These are phyloP conservation scores for Sutorius australiensis DNA, from an alignment of 768 basidiomycete genomes.

Conservation along the genomic window DNA sequence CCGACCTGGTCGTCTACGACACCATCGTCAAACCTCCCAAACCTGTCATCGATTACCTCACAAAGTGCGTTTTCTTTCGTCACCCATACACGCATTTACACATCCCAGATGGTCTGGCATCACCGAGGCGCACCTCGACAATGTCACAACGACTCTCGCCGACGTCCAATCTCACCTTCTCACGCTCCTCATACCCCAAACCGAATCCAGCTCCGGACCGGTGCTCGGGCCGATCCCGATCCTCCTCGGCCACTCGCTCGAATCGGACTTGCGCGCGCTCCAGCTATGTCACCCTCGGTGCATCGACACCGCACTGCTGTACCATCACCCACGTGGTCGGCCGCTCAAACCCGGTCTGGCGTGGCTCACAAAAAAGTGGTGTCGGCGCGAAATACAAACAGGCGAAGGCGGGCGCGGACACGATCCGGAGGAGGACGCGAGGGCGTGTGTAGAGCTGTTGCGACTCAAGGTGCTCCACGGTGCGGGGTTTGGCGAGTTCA, in stretches of 20 bases:
- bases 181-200: slow-evolving; percentile 51
- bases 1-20: slow-evolving; percentile 77
- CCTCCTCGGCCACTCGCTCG: slow-evolving; percentile 92
- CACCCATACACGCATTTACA: neutral
- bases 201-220: slow-evolving; percentile 44
- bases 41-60: slow-evolving; percentile 89
- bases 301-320: slow-evolving; percentile 88
- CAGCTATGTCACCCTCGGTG: slow-evolving; percentile 82
- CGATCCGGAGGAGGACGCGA: slow-evolving; percentile 92
- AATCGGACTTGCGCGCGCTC: slow-evolving; percentile 88
- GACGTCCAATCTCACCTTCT: slow-evolving; percentile 75
- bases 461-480: slow-evolving; percentile 76
- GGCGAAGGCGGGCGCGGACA: slow-evolving; percentile 76
- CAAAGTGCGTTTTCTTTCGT: slow-evolving; percentile 48
- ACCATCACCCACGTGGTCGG: slow-evolving; percentile 89
- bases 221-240: slow-evolving; percentile 33
- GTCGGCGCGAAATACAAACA: slow-evolving; percentile 83
- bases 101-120: slow-evolving; percentile 84
- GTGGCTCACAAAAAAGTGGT: slow-evolving; percentile 97
- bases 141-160: slow-evolving; percentile 72
- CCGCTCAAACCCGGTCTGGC: slow-evolving; percentile 93
- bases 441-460: slow-evolving; percentile 81
- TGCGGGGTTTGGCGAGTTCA: slow-evolving; percentile 81
- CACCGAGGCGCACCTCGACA: slow-evolving; percentile 64
- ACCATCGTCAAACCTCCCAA: slow-evolving; percentile 84